Conservation (phyloP, 495 filamentous ascomycete species). For the Rhizodiscina lignyota region DNA sequence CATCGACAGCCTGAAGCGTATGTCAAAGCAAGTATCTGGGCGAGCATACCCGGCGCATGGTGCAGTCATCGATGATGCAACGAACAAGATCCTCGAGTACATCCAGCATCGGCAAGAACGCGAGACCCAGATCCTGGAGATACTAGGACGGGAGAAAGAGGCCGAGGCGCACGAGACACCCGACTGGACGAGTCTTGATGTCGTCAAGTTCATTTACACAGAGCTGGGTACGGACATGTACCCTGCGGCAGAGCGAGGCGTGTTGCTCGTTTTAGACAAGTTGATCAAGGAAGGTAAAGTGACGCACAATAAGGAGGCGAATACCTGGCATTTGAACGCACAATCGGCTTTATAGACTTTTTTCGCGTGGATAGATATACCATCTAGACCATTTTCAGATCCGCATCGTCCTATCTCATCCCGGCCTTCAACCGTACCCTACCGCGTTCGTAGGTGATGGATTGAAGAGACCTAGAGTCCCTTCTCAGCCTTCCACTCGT, state of each 20-base stretch:
- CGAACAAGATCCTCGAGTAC: constrained; percentile 56
- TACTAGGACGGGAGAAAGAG: constrained; percentile 29
- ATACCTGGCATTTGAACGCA: too few species aligned
- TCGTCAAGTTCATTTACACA: constrained; percentile 74
- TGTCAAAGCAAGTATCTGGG: constrained; percentile 38
- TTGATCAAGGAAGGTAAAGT: constrained; percentile 20
- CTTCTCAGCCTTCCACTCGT: constrained; percentile 10
- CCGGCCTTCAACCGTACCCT: too few species aligned
- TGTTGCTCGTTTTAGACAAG: constrained; percentile 23
- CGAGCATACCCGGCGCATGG: constrained; percentile 87
- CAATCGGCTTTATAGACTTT: too few species aligned
- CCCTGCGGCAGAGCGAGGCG: constrained; percentile 30
- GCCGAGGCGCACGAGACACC: constrained; percentile 16
- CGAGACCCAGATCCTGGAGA: constrained; percentile 65
- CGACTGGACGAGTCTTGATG: constrained; percentile 54
- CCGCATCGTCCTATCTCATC: too few species aligned
- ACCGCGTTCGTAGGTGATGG: too few species aligned
- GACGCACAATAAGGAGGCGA: constrained; percentile 9
- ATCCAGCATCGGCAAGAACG: constrained; percentile 62
- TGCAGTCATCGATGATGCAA: constrained; percentile 49
- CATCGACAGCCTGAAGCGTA: constrained; percentile 51
- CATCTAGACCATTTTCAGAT: too few species aligned
- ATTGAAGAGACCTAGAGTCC: too few species aligned
- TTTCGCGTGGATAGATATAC: too few species aligned
- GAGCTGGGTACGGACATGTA: constrained; percentile 63